Percentiles rank a stretch among this genome's conserved stretches.
Conservation (phyloP, 208 protist genomes). For the Tritrichomonas musculus region DNA sequence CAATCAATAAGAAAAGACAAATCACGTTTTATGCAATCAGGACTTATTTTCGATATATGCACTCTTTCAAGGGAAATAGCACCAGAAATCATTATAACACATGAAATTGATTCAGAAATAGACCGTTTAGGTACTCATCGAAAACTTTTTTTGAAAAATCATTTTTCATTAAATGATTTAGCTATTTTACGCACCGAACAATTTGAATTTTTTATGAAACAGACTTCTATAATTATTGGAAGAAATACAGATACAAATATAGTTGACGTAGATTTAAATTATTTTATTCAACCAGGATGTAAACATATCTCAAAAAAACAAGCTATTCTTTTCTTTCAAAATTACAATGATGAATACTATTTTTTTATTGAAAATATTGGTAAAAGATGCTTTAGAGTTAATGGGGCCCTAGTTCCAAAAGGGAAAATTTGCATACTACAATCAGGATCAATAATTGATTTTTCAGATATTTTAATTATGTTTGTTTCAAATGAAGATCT, state of each 20-base stretch:
- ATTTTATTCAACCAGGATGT: background rate
- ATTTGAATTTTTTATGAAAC: background rate
- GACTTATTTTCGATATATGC: no score
- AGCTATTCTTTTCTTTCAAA: background rate
- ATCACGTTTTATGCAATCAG: no score
- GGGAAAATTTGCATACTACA: background rate
- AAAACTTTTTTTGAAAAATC: no score
- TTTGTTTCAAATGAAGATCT: background rate
- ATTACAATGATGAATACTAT: background rate
- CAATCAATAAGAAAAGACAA: no score
- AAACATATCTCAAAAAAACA: background rate
- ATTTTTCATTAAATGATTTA: background rate
- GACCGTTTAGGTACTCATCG: no score
- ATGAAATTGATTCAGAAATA: no score
- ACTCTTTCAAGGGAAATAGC: no score
- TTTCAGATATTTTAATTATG: conserved; percentile 9
- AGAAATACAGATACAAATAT: background rate
- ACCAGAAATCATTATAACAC: no score
- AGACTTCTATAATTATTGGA: background rate
- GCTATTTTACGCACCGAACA: background rate
- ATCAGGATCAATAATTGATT: background rate
- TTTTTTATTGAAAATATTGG: conserved; percentile 32
- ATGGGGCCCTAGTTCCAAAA: background rate
- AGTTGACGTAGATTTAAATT: background rate
- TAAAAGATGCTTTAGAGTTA: background rate